phyloP scores from a whole-genome alignment of 2,329 filamentous ascomycete species.

The Paramyrothecium roridum region DNA sequence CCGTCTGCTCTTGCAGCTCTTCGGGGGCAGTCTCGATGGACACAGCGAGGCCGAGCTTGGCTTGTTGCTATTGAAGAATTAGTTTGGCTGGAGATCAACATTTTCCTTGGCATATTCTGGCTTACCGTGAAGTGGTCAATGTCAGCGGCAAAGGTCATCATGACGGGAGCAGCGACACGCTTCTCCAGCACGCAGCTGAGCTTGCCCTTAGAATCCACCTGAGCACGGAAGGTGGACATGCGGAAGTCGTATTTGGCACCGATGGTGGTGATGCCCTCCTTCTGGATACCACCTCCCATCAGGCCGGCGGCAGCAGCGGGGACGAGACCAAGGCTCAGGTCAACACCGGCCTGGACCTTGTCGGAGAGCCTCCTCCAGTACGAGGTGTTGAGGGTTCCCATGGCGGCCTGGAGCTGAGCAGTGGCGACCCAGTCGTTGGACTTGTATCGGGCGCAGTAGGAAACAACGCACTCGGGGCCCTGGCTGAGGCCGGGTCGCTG shows the following conservation, averaged over 20 bases:
- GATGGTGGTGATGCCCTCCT: slow-evolving; percentile 86
- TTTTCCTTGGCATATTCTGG: slow-evolving; percentile 12
- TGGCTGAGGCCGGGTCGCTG: slow-evolving; percentile 80
- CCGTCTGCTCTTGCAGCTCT: slow-evolving; percentile 83
- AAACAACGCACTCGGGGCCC: slow-evolving; percentile 86
- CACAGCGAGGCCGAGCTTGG: slow-evolving; percentile 91
- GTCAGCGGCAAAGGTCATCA: slow-evolving; percentile 92
- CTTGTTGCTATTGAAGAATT: slow-evolving; percentile 68
- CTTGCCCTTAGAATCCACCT: slow-evolving; percentile 94
- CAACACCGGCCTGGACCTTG: slow-evolving; percentile 93
- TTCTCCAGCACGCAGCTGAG: slow-evolving; percentile 92
- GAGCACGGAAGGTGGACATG: slow-evolving; percentile 90
- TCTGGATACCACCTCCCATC: slow-evolving; percentile 73
- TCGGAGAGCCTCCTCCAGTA: slow-evolving; percentile 94
- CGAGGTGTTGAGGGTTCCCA: slow-evolving; percentile 82
- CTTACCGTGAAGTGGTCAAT: slow-evolving; percentile 94
- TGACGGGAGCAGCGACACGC: slow-evolving; percentile 87
- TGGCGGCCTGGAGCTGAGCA: slow-evolving; percentile 76
- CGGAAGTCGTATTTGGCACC: slow-evolving; percentile 98
- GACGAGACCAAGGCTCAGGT: slow-evolving; percentile 84
- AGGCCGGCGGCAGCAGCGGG: slow-evolving; percentile 60
- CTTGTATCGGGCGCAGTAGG: slow-evolving; percentile 91
- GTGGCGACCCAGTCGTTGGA: slow-evolving; percentile 88
- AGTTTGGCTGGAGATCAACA: slow-evolving; percentile 13
- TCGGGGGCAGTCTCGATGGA: slow-evolving; percentile 84